These are phyloP conservation scores for Pseudonectria foliicola DNA, from an alignment of 2,329 filamentous ascomycete species.

Conservation along the genomic window DNA sequence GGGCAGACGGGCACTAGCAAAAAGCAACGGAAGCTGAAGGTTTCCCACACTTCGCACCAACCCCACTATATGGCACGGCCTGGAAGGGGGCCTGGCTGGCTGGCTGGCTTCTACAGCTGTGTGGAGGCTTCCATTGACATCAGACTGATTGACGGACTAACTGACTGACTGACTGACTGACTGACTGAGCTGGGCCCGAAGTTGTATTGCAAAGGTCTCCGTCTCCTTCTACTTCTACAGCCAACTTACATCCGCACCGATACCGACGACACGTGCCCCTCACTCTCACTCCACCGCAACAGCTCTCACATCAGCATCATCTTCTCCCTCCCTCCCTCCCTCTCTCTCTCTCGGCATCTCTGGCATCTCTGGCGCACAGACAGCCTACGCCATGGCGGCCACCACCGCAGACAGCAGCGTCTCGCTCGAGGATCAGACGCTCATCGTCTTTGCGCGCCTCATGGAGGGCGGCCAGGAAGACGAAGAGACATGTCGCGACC, in stretches of 20 bases:
- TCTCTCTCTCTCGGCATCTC: neutral
- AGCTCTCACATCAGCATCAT: no score
- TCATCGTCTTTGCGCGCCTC: constrained; percentile 75
- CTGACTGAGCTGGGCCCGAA: no score
- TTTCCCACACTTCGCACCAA: neutral
- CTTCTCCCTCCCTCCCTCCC: neutral
- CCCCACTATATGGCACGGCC: neutral
- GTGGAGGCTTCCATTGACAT: no score
- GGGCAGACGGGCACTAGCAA: constrained; percentile 1
- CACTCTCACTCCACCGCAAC: no score
- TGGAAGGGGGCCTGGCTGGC: no score
- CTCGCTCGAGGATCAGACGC: constrained; percentile 55
- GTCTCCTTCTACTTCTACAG: no score
- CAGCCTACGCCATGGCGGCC: constrained; percentile 20
- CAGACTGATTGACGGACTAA: no score
- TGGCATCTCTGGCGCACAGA: constrained; percentile 27
- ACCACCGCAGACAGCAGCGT: constrained; percentile 18
- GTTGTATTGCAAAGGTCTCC: no score
- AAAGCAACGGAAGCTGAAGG: neutral
- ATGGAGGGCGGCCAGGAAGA: constrained; percentile 89
- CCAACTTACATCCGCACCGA: no score
- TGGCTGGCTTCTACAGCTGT: no score
- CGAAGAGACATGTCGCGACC: constrained; percentile 56
- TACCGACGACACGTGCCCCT: no score
- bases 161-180: no score